These are phyloP conservation scores for Sporothrix curviconia DNA, from an alignment of 2,329 filamentous ascomycete genomes.

Conservation along the genomic window DNA sequence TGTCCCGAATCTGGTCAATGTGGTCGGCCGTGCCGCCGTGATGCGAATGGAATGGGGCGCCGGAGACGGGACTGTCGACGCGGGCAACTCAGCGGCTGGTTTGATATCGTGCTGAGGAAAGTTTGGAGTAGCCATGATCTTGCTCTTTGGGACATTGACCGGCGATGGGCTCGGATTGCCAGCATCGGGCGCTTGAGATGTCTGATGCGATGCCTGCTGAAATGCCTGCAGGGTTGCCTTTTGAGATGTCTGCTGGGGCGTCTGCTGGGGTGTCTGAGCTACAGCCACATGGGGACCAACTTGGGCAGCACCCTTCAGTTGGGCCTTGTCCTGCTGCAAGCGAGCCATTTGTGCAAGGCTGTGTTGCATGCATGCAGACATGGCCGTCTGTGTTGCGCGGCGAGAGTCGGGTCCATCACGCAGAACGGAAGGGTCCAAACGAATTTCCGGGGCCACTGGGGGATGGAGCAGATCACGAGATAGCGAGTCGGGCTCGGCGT, in stretches of 20 bases:
- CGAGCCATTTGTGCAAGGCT: too few species aligned
- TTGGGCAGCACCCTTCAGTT: background rate
- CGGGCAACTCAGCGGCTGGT: background rate
- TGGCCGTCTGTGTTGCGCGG: constrained; percentile 6
- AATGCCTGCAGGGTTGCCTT: too few species aligned
- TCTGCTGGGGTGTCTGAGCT: too few species aligned
- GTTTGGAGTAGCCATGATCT: too few species aligned
- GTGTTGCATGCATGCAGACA: background rate
- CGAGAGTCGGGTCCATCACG: background rate
- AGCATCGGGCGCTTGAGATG: too few species aligned
- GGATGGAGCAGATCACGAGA: background rate
- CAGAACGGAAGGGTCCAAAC: background rate
- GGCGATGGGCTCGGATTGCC: too few species aligned
- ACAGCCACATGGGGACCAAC: too few species aligned
- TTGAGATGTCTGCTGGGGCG: too few species aligned
- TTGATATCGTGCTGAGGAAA: too few species aligned
- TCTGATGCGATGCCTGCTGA: too few species aligned
- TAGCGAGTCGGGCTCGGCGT: background rate
- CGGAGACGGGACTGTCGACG: background rate
- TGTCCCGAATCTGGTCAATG: constrained; percentile 32
- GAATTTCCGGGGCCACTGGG: background rate
- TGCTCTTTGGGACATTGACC: too few species aligned
- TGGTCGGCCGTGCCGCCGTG: constrained; percentile 28
- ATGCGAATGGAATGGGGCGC: too few species aligned
- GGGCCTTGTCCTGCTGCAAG: background rate